Evolutionary conservation across 805 yeast genomes (phyloP), one percentile per base, ranked within the genome.

Genomic region (Wickerhamiella australiensis): DNA sequence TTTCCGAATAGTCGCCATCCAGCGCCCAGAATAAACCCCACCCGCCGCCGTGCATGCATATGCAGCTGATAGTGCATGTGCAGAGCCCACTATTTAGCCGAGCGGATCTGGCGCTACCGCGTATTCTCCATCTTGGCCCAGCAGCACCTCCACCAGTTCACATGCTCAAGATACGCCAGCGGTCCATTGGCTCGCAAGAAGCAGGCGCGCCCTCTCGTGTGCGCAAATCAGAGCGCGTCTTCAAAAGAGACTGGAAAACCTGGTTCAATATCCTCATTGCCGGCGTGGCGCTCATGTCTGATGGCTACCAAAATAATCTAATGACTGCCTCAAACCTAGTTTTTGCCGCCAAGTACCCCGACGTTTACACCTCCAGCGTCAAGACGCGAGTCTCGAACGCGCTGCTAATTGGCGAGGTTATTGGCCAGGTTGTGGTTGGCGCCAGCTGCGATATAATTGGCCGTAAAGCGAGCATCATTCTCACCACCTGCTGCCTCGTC

Each of bases 221-320:
- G 12, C 36, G 46, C 8, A 44, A 35, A 23, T 44, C 49, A 12
- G 20, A 37, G 22, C 44, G 51, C 11, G 41, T 43, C 11, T 20
- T 36, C 27, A 47, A 42, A 17, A 42, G 40, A 18, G 45, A 26
- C 25, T 53, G 56, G 54, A 45, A 45, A 25, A 55, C 59, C 18
- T 47, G 52, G 35, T 46, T 63, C 53, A 55, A 79, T 49, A 76
- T 82, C 53, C 59, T 78, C 42, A 77, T 84, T 64, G 69, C 87
- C 21, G 90, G 92, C 12, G 79, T 77, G 54, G 92, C 88, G 0
- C 71, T 83, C 59, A 76, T 81, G 57, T 76, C 83, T 20, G 92
- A 83, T 65, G 88, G 88, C 3, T 82, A 82, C 63, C 85, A 80
- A 61, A 82, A 82, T 60, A 79, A 77, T 56, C 73, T 80, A 54